These are phyloP conservation scores for Notholithocarpus densiflorus DNA, from an alignment of 306 rosid genomes.

Conservation along the genomic window DNA sequence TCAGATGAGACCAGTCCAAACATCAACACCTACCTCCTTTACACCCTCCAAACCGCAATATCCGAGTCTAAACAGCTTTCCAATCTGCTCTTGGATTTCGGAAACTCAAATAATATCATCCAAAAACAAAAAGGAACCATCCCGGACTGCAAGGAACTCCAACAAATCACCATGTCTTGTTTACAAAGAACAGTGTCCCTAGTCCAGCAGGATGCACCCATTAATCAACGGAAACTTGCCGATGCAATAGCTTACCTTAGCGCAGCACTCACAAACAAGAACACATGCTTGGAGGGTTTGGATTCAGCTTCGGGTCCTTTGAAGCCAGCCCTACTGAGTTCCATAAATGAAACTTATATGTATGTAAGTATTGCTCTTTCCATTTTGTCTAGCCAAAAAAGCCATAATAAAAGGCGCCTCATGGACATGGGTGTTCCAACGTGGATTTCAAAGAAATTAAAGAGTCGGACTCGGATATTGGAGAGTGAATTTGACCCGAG, in stretches of 20 bases:
- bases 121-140: slow-evolving; percentile 66
- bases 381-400: slow-evolving; percentile 33
- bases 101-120: slow-evolving; percentile 30
- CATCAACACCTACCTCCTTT: slow-evolving; percentile 52
- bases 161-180: slow-evolving; percentile 50
- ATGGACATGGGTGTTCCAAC: slow-evolving; percentile 24
- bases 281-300: slow-evolving; percentile 80
- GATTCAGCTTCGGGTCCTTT: slow-evolving; percentile 68
- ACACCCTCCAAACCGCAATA: slow-evolving; percentile 51
- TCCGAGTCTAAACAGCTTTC: slow-evolving; percentile 60
- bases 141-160: slow-evolving; percentile 73
- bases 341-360: slow-evolving; percentile 46
- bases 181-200: slow-evolving; percentile 47
- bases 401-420: slow-evolving; percentile 35
- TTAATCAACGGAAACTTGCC: slow-evolving; percentile 20
- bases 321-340: slow-evolving; percentile 46
- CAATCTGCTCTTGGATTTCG: slow-evolving; percentile 35
- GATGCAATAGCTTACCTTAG: slow-evolving; percentile 72
- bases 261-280: slow-evolving; percentile 80
- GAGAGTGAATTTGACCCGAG: slow-evolving; percentile 19
- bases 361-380: slow-evolving; percentile 68
- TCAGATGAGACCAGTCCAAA: slow-evolving; percentile 54
- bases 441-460: slow-evolving; percentile 27
- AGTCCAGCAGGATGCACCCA: slow-evolving; percentile 16
- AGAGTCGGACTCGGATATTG: too few species aligned